Conservation (phyloP, 2,329 filamentous ascomycete genomes). For the Penicillium concentricum region DNA sequence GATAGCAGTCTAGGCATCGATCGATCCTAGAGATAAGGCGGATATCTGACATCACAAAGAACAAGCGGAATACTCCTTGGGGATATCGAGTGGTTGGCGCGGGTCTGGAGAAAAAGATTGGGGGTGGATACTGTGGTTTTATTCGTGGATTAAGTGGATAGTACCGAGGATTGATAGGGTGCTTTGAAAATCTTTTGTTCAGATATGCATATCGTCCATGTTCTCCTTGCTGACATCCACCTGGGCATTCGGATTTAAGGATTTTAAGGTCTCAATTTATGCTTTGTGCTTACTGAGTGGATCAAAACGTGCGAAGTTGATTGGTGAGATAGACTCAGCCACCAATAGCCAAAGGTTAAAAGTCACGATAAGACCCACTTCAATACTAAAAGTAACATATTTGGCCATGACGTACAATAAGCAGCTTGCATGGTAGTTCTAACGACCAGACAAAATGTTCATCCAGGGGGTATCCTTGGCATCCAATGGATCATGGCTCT, state of each 20-base stretch:
- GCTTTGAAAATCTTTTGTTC: neutral
- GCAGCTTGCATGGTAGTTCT: neutral
- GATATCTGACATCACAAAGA: neutral
- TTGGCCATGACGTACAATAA: conserved; percentile 6
- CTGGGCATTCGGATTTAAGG: neutral
- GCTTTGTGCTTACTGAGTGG: neutral
- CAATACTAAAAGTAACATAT: neutral
- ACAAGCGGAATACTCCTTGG: neutral
- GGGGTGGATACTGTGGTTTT: neutral
- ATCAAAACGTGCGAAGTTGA: neutral
- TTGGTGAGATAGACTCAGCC: neutral
- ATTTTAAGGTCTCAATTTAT: neutral
- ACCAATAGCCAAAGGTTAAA: neutral
- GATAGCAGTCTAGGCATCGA: neutral
- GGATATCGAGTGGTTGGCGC: neutral
- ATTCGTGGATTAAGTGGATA: neutral
- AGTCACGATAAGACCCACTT: neutral
- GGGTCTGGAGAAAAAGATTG: neutral
- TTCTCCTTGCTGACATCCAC: neutral
- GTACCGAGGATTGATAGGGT: neutral
- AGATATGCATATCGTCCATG: neutral
- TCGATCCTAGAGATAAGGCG: neutral
- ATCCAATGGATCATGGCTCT: neutral
- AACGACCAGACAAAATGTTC: neutral
- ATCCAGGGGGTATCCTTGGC: neutral